Percentiles rank a stretch among this genome's conserved stretches.
Conservation (phyloP, 495 filamentous ascomycete genomes). For the Hapsidospora chrysogenum region DNA sequence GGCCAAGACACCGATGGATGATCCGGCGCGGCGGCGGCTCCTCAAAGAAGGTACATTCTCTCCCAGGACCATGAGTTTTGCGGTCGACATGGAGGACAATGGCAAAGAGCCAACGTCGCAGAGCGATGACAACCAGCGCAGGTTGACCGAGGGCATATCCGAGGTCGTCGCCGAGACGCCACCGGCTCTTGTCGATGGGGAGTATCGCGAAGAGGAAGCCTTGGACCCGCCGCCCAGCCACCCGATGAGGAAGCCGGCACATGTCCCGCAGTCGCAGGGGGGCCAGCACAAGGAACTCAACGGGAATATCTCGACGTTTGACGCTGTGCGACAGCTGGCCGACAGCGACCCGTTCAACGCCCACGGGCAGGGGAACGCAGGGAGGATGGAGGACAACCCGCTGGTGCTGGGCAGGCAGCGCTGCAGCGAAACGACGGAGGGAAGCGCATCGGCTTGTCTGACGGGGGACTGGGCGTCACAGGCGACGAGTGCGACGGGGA, state of each 20-base stretch:
- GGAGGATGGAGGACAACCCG: constrained; percentile 10
- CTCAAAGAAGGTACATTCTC: constrained; percentile 19
- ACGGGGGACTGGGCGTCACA: constrained; percentile 35
- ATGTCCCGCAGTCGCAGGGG: constrained; percentile 5
- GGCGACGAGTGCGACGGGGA: constrained; percentile 36
- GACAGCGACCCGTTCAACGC: constrained; percentile 17
- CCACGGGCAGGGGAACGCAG: background rate
- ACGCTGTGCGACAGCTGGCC: constrained; percentile 16
- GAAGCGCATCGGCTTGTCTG: constrained; percentile 26
- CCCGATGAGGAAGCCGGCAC: constrained; percentile 5
- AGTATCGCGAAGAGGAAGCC: background rate
- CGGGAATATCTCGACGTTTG: constrained; percentile 17
- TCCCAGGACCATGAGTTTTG: constrained; percentile 20
- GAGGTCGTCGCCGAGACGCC: constrained; percentile 2
- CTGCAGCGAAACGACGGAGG: constrained; percentile 34
- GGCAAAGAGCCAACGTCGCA: background rate
- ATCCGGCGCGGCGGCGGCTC: constrained; percentile 8
- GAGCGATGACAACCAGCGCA: background rate
- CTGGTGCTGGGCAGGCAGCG: constrained; percentile 21
- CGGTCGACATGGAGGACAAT: constrained; percentile 3
- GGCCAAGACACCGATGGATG: constrained; percentile 9
- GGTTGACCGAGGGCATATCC: constrained; percentile 6
- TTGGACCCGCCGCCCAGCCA: constrained; percentile 2
- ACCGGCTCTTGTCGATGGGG: background rate
- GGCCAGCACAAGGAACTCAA: constrained; percentile 17